Percentiles rank a stretch among this genome's conserved stretches.
Evolutionary conservation across 768 basidiomycete genomes (phyloP).

Genomic region (Hygrocybe coccinea): DNA sequence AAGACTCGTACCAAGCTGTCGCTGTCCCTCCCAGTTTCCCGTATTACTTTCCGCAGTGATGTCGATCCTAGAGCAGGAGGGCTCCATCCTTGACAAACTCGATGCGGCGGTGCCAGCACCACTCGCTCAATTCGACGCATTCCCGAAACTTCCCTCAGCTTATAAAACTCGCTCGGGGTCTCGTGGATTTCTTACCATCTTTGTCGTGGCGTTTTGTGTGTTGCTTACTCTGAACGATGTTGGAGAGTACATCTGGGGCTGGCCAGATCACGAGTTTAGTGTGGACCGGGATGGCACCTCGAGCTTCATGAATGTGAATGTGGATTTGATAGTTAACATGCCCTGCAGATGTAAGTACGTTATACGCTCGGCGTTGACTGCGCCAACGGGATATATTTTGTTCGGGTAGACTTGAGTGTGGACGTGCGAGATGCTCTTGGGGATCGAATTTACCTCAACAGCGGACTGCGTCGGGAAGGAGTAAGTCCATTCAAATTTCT

Average conservation of each 20-base stretch:
- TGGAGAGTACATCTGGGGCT: slow-evolving; percentile 89
- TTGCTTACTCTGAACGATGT: slow-evolving; percentile 83
- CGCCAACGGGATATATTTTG: neutral
- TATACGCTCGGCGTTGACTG: neutral
- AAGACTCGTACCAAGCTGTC: neutral
- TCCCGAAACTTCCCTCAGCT: slow-evolving; percentile 76
- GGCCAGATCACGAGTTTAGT: slow-evolving; percentile 85
- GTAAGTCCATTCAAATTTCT: slow-evolving; percentile 45
- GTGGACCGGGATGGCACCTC: slow-evolving; percentile 58
- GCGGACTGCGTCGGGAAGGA: slow-evolving; percentile 78
- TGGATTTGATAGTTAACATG: slow-evolving; percentile 91
- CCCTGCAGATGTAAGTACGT: slow-evolving; percentile 78
- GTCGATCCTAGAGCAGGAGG: slow-evolving; percentile 22
- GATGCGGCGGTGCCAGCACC: slow-evolving; percentile 59
- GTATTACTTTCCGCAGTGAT: slow-evolving; percentile 18
- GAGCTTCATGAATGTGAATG: slow-evolving; percentile 75
- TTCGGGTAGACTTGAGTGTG: slow-evolving; percentile 64
- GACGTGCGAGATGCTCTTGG: slow-evolving; percentile 93
- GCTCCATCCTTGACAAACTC: slow-evolving; percentile 54
- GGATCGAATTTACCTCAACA: slow-evolving; percentile 79
- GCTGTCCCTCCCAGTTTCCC: neutral
- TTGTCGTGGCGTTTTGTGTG: slow-evolving; percentile 60
- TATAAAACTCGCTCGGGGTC: slow-evolving; percentile 78
- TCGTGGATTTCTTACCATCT: slow-evolving; percentile 75
- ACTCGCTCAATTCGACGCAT: slow-evolving; percentile 78